A percentile compares a stretch with the other conserved stretches of the same genome.
phyloP scores from a whole-genome alignment of 805 yeast genomes.

The Barnettozyma pratensis region DNA sequence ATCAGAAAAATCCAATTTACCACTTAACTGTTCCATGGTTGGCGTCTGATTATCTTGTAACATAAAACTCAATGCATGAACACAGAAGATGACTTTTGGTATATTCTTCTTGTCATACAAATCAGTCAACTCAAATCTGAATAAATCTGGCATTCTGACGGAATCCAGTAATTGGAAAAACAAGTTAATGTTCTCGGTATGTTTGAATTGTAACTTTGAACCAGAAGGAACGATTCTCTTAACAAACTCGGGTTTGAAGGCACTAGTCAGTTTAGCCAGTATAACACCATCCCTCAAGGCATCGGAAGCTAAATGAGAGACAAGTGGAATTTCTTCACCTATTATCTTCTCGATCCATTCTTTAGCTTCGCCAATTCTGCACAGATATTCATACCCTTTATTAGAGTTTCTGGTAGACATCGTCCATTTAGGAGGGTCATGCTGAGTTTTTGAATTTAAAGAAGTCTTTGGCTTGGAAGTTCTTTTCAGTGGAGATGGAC shows the following conservation, averaged over 20 bases:
- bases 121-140: conserved; percentile 88
- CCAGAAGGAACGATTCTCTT: conserved; percentile 49
- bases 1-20: conserved; percentile 55
- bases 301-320: conserved; percentile 50
- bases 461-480: conserved; percentile 1
- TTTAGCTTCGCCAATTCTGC: conserved; percentile 78
- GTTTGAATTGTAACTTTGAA: conserved; percentile 73
- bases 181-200: conserved; percentile 86
- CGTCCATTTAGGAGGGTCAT: conserved; percentile 14
- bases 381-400: conserved; percentile 71
- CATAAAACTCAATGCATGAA: conserved; percentile 82
- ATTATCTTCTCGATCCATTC: conserved; percentile 69
- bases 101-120: conserved; percentile 86
- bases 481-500: conserved; percentile 24
- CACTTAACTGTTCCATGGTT: conserved; percentile 55
- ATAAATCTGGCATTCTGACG: conserved; percentile 78
- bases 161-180: conserved; percentile 68
- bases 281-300: conserved; percentile 79
- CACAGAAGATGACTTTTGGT: conserved; percentile 89
- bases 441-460: not conserved
- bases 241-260: conserved; percentile 62
- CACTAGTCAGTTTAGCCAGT: conserved; percentile 72
- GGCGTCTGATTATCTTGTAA: conserved; percentile 54
- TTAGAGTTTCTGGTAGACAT: conserved; percentile 12
- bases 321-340: conserved; percentile 50